Percentiles rank a stretch among this genome's conserved stretches.
phyloP scores from a whole-genome alignment of 805 yeast species.

The Pichia scutulata region DNA sequence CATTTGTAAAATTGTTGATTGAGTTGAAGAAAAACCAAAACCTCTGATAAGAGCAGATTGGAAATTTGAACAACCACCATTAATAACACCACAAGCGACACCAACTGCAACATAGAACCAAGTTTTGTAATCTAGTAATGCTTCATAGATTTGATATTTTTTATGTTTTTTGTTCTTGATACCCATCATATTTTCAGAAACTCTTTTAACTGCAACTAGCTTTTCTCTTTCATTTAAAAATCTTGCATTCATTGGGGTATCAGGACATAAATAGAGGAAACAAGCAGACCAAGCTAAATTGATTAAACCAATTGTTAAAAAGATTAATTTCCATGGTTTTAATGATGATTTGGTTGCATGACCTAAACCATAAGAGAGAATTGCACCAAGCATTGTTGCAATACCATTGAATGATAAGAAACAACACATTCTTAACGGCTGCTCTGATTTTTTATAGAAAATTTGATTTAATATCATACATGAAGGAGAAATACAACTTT shows the following conservation, averaged over 20 bases:
- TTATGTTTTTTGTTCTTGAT: conserved; percentile 29
- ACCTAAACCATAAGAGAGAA: background rate
- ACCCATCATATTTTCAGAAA: conserved; percentile 29
- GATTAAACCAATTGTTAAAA: conserved; percentile 25
- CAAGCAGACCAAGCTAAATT: conserved; percentile 23
- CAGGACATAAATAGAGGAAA: background rate
- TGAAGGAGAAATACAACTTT: conserved; percentile 19
- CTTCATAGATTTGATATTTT: conserved; percentile 47
- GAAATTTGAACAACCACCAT: conserved; percentile 50
- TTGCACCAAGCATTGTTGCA: conserved; percentile 12
- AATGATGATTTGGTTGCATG: background rate
- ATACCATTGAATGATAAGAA: conserved; percentile 10
- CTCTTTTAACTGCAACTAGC: conserved; percentile 17
- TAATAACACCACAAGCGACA: conserved; percentile 13
- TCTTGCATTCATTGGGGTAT: conserved; percentile 4
- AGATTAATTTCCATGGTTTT: conserved; percentile 5
- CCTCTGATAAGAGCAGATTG: conserved; percentile 27
- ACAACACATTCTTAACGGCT: background rate
- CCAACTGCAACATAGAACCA: background rate
- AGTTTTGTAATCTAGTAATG: conserved; percentile 34
- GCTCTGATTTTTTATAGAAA: background rate
- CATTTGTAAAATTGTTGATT: conserved; percentile 1
- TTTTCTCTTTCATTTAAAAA: conserved; percentile 1
- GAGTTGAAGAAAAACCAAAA: conserved; percentile 12
- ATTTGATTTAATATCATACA: background rate